A percentile compares a stretch with the other conserved stretches of the same genome.
Evolutionary conservation across 768 basidiomycete genomes (phyloP).

Genomic region (Lactarius sp.): DNA sequence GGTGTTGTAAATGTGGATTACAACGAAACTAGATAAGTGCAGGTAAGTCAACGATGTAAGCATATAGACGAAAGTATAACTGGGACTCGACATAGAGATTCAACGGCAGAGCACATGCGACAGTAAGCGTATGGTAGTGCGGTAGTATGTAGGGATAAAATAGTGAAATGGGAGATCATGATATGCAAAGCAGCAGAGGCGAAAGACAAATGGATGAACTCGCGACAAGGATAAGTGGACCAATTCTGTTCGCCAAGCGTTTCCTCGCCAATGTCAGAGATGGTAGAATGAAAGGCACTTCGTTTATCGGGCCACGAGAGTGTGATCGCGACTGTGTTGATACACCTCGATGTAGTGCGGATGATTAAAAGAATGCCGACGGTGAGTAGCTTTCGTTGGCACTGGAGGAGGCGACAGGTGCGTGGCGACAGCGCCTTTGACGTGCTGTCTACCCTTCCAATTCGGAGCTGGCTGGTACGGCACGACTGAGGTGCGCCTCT

Average conservation of each 20-base stretch:
- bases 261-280: background rate
- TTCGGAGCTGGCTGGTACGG: background rate
- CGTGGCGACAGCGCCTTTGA: background rate
- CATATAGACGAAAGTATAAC: background rate
- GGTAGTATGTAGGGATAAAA: background rate
- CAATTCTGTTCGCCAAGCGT: background rate
- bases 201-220: no score
- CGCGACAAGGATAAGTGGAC: no score
- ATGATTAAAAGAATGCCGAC: constrained; percentile 3
- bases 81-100: background rate
- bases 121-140: background rate
- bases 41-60: background rate
- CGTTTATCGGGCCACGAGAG: background rate
- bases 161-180: no score
- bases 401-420: background rate
- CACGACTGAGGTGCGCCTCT: constrained; percentile 4
- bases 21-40: background rate
- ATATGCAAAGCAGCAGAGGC: no score
- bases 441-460: background rate
- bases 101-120: background rate
- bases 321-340: background rate
- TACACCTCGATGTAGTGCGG: background rate
- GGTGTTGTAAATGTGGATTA: no score
- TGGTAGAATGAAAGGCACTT: background rate
- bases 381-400: background rate